Percentiles rank a stretch among this genome's conserved stretches.
Evolutionary conservation across 345 rosid genomes (phyloP).

Genomic region (Syzygium aqueum): DNA sequence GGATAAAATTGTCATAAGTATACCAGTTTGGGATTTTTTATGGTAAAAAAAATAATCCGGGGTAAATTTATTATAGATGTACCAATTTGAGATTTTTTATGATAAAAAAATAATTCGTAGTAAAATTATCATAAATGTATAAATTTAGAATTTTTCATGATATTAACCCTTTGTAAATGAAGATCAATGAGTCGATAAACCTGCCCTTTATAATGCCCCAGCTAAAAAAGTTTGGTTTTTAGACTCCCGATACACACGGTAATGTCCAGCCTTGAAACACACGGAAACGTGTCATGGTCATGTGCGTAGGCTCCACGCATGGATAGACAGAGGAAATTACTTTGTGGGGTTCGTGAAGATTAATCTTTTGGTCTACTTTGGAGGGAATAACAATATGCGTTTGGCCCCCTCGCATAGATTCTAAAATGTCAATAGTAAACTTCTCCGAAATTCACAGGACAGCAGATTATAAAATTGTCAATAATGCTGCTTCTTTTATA

Average conservation of each 20-base stretch:
- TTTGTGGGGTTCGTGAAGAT: background rate
- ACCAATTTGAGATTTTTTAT: too few relatives aligned
- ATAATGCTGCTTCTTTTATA: background rate
- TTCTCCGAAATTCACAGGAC: background rate
- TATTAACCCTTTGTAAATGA: background rate
- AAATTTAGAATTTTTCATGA: too few relatives aligned
- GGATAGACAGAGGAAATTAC: background rate
- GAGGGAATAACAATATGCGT: background rate
- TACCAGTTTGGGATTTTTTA: too few relatives aligned
- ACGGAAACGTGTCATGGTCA: background rate
- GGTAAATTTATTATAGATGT: too few relatives aligned
- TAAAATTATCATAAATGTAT: too few relatives aligned
- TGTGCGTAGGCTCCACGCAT: background rate
- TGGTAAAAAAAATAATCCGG: too few relatives aligned
- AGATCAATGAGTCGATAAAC: background rate
- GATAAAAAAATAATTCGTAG: too few relatives aligned
- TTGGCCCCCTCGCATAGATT: background rate
- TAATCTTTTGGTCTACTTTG: background rate
- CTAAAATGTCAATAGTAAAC: background rate
- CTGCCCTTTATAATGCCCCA: background rate
- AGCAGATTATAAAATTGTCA: background rate
- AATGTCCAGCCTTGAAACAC: background rate
- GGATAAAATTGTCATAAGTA: too few relatives aligned
- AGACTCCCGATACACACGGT: too few relatives aligned
- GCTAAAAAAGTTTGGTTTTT: background rate